A percentile compares a stretch with the other conserved stretches of the same genome.
Evolutionary conservation across 140 eudicot genomes (phyloP).

Genomic region (Senecio squalidus): DNA sequence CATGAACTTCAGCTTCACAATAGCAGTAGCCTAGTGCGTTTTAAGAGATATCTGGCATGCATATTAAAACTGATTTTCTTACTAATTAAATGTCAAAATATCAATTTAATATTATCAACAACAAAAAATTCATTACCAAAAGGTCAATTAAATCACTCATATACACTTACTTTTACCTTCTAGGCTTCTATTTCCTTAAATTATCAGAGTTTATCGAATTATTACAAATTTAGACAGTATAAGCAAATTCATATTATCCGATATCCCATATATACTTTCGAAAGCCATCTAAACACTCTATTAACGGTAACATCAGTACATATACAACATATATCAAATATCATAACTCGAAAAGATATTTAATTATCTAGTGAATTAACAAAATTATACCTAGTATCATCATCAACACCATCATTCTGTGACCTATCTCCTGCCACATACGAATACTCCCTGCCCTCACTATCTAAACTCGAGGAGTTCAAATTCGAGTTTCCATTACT

Average conservation of each 20-base stretch:
- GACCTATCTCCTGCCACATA: constrained; percentile 27
- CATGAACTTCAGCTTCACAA: not conserved
- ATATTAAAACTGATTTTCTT: not conserved
- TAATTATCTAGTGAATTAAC: not conserved
- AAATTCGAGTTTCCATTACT: constrained; percentile 28
- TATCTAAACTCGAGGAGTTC: constrained; percentile 46
- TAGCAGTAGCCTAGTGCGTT: not conserved
- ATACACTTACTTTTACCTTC: not conserved
- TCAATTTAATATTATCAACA: not conserved
- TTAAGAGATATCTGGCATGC: not conserved
- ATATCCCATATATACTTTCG: constrained; percentile 1
- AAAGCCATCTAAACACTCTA: not conserved
- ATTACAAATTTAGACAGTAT: constrained; percentile 5
- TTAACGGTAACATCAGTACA: constrained; percentile 2
- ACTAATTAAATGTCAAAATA: not conserved
- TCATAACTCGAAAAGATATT: not conserved
- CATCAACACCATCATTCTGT: constrained; percentile 48
- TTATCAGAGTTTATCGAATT: not conserved
- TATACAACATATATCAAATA: constrained; percentile 7
- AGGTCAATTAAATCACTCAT: not conserved
- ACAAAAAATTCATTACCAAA: not conserved
- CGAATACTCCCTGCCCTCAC: constrained; percentile 42
- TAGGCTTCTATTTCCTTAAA: not conserved
- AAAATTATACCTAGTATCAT: constrained; percentile 60
- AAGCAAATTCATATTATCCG: not conserved